Percentiles rank a stretch among this genome's conserved stretches.
Evolutionary conservation across 2,329 filamentous ascomycete species (phyloP).

Genomic region (Cercospora beticola): DNA sequence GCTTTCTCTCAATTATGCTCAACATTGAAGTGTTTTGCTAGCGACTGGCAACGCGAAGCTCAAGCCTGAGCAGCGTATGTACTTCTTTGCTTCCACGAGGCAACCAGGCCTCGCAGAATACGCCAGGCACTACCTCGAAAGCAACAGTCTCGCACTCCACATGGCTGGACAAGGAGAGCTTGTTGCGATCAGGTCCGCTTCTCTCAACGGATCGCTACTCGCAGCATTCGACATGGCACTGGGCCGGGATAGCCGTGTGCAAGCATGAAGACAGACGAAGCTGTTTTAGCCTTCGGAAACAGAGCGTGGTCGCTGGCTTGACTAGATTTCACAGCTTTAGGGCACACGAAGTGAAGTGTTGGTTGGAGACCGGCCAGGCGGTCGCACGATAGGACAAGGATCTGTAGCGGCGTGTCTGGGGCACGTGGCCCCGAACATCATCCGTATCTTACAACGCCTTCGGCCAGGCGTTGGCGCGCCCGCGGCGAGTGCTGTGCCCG

Average conservation of each 20-base stretch:
- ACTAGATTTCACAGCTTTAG: not conserved
- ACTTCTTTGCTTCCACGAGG: not conserved
- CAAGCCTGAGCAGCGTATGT: not conserved
- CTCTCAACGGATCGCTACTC: not conserved
- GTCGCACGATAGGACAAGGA: not conserved
- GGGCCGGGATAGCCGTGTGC: not conserved
- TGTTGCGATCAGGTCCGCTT: not conserved
- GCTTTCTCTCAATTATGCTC: not conserved
- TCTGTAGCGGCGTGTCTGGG: not conserved
- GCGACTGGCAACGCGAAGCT: not conserved
- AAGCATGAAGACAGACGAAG: not conserved
- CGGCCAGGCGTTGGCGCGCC: slow-evolving; percentile 16
- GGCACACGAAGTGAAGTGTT: not conserved
- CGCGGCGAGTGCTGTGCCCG: slow-evolving; percentile 1
- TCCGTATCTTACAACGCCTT: slow-evolving; percentile 12
- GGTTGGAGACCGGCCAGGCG: not conserved
- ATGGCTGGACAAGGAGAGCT: not conserved
- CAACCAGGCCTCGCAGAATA: not conserved
- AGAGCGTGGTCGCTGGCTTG: not conserved
- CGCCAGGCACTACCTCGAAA: not conserved
- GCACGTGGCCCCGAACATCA: not conserved
- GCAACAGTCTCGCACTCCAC: not conserved
- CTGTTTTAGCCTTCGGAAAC: not conserved
- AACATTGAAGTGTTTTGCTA: not conserved
- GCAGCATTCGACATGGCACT: not conserved